These are phyloP conservation scores for Sporothrix variecibatus DNA, from an alignment of 2,329 filamentous ascomycete genomes.

Conservation along the genomic window DNA sequence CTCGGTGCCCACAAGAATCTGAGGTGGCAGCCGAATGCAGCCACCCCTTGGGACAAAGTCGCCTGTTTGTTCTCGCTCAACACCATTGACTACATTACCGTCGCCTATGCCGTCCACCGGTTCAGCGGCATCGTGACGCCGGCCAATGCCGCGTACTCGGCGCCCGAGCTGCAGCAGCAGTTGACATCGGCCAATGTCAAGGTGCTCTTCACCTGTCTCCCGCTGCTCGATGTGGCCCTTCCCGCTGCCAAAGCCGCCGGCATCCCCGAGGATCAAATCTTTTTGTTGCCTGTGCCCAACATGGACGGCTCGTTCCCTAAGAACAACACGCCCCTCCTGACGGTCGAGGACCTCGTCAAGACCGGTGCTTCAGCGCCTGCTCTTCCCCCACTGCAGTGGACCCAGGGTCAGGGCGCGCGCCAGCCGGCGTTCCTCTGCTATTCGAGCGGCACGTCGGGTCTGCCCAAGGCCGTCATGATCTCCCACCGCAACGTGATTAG, in stretches of 20 bases:
- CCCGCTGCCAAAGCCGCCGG: slow-evolving; percentile 61
- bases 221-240: slow-evolving; percentile 62
- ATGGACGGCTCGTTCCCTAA: slow-evolving; percentile 40
- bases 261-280: slow-evolving; percentile 63
- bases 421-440: slow-evolving; percentile 69
- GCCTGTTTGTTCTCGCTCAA: slow-evolving; percentile 72
- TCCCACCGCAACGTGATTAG: slow-evolving; percentile 76
- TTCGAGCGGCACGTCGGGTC: slow-evolving; percentile 69
- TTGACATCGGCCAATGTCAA: slow-evolving; percentile 64
- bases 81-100: slow-evolving; percentile 62
- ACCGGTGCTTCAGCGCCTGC: slow-evolving; percentile 42
- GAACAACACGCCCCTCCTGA: slow-evolving; percentile 44
- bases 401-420: slow-evolving; percentile 56
- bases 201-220: slow-evolving; percentile 68
- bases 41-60: slow-evolving; percentile 76
- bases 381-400: slow-evolving; percentile 53
- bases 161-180: slow-evolving; percentile 67
- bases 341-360: slow-evolving; percentile 61
- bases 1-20: slow-evolving; percentile 60
- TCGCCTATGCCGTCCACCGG: slow-evolving; percentile 56
- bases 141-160: slow-evolving; percentile 70
- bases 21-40: slow-evolving; percentile 67
- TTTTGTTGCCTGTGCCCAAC: slow-evolving; percentile 61
- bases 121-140: slow-evolving; percentile 64
- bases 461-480: slow-evolving; percentile 78